These are phyloP conservation scores for Perkinsus olseni DNA, from an alignment of 169 alveolate species.

Conservation along the genomic window DNA sequence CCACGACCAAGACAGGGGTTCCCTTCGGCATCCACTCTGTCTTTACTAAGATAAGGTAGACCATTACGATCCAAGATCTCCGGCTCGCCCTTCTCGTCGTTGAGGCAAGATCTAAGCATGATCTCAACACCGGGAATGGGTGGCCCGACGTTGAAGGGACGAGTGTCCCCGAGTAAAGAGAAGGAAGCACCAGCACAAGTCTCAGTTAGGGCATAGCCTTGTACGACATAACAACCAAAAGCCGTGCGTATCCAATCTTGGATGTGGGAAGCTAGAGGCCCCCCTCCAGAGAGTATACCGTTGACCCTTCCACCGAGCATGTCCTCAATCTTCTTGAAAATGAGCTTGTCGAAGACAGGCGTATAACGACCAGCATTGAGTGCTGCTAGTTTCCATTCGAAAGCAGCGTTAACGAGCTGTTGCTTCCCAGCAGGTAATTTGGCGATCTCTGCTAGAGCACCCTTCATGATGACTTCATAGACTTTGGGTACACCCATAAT, in stretches of 20 bases:
- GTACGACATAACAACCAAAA: constrained; percentile 44
- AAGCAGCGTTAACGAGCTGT: constrained; percentile 18
- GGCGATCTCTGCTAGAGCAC: constrained; percentile 23
- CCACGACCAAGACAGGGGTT: constrained; percentile 32
- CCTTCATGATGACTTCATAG: constrained; percentile 47
- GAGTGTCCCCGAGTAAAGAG: constrained; percentile 37
- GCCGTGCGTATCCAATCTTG: constrained; percentile 38
- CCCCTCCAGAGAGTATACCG: constrained; percentile 53
- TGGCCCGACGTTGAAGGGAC: constrained; percentile 53
- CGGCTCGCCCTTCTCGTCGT: constrained; percentile 47
- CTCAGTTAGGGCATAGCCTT: constrained; percentile 58
- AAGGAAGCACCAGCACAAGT: constrained; percentile 32
- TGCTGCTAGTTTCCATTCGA: constrained; percentile 11
- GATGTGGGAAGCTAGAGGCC: constrained; percentile 54
- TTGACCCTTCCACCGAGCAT: constrained; percentile 58
- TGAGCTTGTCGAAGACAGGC: constrained; percentile 28
- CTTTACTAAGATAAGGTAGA: neutral
- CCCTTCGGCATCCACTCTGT: neutral
- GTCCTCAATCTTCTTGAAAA: constrained; percentile 39
- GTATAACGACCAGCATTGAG: constrained; percentile 13
- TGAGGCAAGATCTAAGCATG: constrained; percentile 59
- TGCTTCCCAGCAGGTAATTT: constrained; percentile 11
- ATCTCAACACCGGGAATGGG: constrained; percentile 42
- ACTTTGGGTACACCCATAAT: constrained; percentile 68
- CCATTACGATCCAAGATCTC: constrained; percentile 34